phyloP scores from a whole-genome alignment of 495 filamentous ascomycete species.

The Penicillium egyptiacum region DNA sequence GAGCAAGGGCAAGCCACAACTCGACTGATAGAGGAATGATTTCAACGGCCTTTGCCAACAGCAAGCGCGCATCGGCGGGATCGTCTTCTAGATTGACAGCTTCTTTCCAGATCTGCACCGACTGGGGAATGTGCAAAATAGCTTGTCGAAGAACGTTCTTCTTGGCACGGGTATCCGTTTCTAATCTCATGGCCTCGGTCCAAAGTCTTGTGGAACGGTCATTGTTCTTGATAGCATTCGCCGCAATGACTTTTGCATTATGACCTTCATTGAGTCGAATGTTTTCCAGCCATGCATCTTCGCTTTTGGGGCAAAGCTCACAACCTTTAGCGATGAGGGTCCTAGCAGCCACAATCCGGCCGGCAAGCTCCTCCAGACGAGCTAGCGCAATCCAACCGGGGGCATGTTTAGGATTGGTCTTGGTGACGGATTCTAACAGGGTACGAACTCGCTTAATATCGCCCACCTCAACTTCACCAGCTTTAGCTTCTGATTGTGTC shows the following conservation, averaged over 20 bases:
- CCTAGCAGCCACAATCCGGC: constrained; percentile 82
- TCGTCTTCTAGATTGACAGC: constrained; percentile 95
- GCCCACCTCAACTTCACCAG: constrained; percentile 79
- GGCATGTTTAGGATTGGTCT: constrained; percentile 90
- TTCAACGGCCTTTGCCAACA: constrained; percentile 90
- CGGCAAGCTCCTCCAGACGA: constrained; percentile 88
- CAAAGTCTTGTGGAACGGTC: constrained; percentile 85
- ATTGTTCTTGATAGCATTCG: constrained; percentile 87
- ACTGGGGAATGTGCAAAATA: constrained; percentile 84
- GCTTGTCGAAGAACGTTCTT: constrained; percentile 90
- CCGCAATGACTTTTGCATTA: constrained; percentile 95
- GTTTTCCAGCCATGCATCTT: constrained; percentile 93
- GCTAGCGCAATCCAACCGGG: constrained; percentile 97
- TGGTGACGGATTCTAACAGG: constrained; percentile 89
- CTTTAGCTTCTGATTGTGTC: constrained; percentile 71
- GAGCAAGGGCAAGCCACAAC: constrained; percentile 89
- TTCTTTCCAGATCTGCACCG: constrained; percentile 93
- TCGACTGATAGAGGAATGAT: constrained; percentile 92
- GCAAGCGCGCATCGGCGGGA: constrained; percentile 75
- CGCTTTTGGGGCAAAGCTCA: constrained; percentile 86
- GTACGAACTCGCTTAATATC: constrained; percentile 96
- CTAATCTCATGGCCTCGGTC: constrained; percentile 92
- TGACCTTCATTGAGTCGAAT: constrained; percentile 88
- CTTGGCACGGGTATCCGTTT: constrained; percentile 73
- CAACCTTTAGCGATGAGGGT: constrained; percentile 83